phyloP scores from a whole-genome alignment of 2,329 filamentous ascomycete species.

The Colletotrichum shisoi region DNA sequence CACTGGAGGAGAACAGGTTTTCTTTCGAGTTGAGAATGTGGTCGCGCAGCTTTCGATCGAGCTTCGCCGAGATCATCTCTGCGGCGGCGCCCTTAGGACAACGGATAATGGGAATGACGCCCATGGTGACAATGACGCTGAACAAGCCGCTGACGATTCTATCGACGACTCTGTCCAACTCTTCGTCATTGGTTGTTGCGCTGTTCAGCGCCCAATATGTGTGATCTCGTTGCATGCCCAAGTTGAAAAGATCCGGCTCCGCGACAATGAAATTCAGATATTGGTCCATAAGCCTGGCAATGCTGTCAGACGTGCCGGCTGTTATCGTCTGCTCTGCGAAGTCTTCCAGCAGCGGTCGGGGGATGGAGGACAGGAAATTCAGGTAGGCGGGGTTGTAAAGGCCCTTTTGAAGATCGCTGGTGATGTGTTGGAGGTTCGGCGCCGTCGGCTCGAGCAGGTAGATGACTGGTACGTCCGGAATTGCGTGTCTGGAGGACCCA shows the following conservation, averaged over 20 bases:
- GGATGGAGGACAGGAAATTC: constrained; percentile 95
- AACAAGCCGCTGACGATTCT: constrained; percentile 95
- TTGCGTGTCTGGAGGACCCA: constrained; percentile 80
- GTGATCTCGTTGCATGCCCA: constrained; percentile 82
- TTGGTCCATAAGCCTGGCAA: constrained; percentile 93
- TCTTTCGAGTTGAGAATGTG: constrained; percentile 98
- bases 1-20: constrained; percentile 81
- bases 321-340: constrained; percentile 89
- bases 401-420: constrained; percentile 82
- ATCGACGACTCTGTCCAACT: constrained; percentile 86
- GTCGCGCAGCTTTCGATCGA: constrained; percentile 94
- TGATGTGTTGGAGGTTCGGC: constrained; percentile 82
- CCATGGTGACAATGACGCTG: constrained; percentile 98
- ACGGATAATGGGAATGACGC: constrained; percentile 94
- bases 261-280: constrained; percentile 97
- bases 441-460: constrained; percentile 92
- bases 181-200: constrained; percentile 86
- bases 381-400: constrained; percentile 94
- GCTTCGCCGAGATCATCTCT: constrained; percentile 90
- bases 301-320: constrained; percentile 84
- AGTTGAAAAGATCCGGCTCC: constrained; percentile 92
- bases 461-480: constrained; percentile 94
- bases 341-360: constrained; percentile 88
- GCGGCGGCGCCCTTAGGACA: constrained; percentile 92
- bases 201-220: constrained; percentile 98